These are phyloP conservation scores for Aspergillus clavatus DNA, from an alignment of 2,329 filamentous ascomycete genomes.

Conservation along the genomic window DNA sequence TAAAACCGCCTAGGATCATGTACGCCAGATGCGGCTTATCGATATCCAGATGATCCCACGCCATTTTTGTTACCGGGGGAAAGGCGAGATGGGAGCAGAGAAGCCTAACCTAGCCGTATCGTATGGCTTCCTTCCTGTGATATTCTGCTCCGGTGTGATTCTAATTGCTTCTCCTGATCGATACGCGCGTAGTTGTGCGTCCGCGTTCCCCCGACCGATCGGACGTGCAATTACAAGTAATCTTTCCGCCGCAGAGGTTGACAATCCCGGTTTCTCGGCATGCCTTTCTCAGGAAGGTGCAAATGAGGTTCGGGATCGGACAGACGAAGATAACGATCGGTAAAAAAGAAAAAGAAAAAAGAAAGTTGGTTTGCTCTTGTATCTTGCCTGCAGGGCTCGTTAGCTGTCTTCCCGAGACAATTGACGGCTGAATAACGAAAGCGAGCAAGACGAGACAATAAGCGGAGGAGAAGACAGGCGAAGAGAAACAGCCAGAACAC, in stretches of 20 bases:
- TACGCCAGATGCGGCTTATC: conserved; percentile 97
- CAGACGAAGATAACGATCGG: background rate
- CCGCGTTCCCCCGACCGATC: conserved; percentile 6
- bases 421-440: background rate
- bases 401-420: background rate
- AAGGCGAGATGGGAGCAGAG: too few species aligned
- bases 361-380: background rate
- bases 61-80: conserved; percentile 35
- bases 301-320: background rate
- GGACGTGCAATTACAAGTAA: conserved; percentile 19
- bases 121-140: too few species aligned
- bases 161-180: background rate
- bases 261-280: background rate
- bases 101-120: background rate
- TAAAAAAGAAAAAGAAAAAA: too few species aligned
- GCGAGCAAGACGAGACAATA: background rate
- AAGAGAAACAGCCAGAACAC: background rate
- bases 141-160: background rate
- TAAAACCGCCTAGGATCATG: conserved; percentile 96
- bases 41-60: conserved; percentile 55
- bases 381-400: background rate
- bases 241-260: conserved; percentile 20
- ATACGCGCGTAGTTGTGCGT: background rate
- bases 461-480: conserved; percentile 1
- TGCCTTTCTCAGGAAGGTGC: background rate